Conservation (phyloP, 495 filamentous ascomycete genomes). For the Xylaria longipes region DNA sequence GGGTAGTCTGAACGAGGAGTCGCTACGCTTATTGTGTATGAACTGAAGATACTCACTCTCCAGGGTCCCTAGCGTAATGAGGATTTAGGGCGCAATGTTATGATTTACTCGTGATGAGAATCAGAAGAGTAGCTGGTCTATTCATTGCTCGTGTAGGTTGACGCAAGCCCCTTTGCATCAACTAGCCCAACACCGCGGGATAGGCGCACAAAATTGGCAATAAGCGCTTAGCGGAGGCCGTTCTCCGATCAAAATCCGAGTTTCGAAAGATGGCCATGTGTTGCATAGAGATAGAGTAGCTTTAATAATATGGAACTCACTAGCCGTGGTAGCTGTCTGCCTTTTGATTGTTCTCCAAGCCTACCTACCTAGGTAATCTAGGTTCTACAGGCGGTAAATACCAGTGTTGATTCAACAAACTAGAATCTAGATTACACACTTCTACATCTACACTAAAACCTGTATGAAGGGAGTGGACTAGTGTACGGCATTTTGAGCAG, state of each 20-base stretch:
- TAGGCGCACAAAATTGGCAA: neutral
- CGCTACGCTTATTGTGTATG: neutral
- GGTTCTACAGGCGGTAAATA: neutral
- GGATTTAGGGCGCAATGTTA: neutral
- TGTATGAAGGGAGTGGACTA: conserved; percentile 1
- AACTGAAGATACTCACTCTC: neutral
- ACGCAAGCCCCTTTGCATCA: neutral
- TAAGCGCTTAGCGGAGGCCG: neutral
- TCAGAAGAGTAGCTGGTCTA: neutral
- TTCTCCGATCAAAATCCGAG: neutral
- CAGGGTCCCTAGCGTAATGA: neutral
- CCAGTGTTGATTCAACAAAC: no score
- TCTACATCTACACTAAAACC: neutral
- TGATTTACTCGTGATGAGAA: neutral
- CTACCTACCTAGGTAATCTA: no score
- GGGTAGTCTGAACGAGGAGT: neutral
- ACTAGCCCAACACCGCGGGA: neutral
- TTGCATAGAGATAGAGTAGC: neutral
- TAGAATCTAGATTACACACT: neutral
- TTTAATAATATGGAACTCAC: neutral
- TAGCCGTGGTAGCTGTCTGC: neutral
- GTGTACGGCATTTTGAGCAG: neutral
- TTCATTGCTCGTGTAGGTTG: neutral
- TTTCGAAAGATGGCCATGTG: neutral
- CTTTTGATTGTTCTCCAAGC: no score